Base-by-base conservation (phyloP, 1,284 basidiomycete species). In the Agroathelia rolfsii region DNA sequence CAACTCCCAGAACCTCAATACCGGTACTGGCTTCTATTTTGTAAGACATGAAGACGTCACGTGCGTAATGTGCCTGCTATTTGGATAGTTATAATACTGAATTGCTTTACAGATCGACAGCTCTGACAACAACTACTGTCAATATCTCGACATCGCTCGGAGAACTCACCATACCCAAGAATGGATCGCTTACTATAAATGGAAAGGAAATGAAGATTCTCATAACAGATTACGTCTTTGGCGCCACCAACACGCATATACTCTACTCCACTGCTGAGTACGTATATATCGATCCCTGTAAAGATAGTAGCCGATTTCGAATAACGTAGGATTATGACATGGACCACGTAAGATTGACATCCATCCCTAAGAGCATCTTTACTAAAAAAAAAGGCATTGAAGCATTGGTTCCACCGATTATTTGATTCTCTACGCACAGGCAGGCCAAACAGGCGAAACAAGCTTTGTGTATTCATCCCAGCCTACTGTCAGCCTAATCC, bases 201-300 rank as follows among this genome's bases (percentile, higher is more conserved):
- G 66, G 67, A 11, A 53, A 64, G 9, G 64, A 68, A 13, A 64
- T 57, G 44, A 71, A 69, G 45, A 61, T 71, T 29, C 34, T 71
- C 11, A 60, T 66, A 10, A 66, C 62, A 0, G 64, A 71, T 45
- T 69, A 66, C 43, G 46, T 56, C 4, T 68, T 69, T 38, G 66
- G 68, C 4, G 32, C 26, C 29, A 49, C 46, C 15, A 34, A 42
- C 4, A 56, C 55, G 2, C 55, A 40, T 6, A 52, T 69, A 3
- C 36, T 67, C 11, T 69, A 68, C 44, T 64, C 65, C 2, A 68
- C 71, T 12, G 60, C 67, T 1, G 62, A 66, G 55, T 66, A 53
- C 18, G 58, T 59, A 8, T 32, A 8, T 5, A 12, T 8, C 31
- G 5, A 17, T 18, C 12, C 18, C 21, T 32, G 25, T 12, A 10